These are phyloP conservation scores for Dendryphion nanum DNA, from an alignment of 2,329 filamentous ascomycete genomes.

Conservation along the genomic window DNA sequence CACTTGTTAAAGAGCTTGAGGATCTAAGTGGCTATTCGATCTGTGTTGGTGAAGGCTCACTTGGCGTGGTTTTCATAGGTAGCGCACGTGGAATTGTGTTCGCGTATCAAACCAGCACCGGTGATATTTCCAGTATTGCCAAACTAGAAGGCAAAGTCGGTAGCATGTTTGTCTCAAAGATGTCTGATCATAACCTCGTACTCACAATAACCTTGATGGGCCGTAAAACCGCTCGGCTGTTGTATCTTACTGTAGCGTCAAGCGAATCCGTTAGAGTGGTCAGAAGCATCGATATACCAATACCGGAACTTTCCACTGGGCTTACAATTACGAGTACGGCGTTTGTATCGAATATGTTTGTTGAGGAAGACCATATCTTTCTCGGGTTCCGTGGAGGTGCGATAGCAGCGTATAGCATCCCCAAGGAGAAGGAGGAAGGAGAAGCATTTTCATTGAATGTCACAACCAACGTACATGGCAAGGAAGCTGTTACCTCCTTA, in stretches of 20 bases:
- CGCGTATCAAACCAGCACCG: constrained; percentile 25
- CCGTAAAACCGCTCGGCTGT: constrained; percentile 29
- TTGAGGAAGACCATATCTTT: constrained; percentile 35
- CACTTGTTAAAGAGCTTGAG: constrained; percentile 29
- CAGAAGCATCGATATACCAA: constrained; percentile 9
- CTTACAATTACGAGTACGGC: constrained; percentile 55
- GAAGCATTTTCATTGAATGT: constrained; percentile 13
- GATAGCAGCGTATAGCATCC: constrained; percentile 48
- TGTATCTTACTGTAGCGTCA: constrained; percentile 16
- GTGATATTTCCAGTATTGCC: constrained; percentile 22
- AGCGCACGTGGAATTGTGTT: constrained; percentile 46
- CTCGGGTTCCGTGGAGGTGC: constrained; percentile 58
- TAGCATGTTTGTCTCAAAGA: constrained; percentile 33
- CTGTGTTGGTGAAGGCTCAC: constrained; percentile 36
- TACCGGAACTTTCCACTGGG: constrained; percentile 36
- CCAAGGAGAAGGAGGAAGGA: not conserved
- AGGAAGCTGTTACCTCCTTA: constrained; percentile 70
- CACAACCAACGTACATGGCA: constrained; percentile 43
- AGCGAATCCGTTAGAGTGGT: constrained; percentile 2
- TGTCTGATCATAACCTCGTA: constrained; percentile 13
- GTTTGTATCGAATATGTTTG: constrained; percentile 19
- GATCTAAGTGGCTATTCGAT: constrained; percentile 51
- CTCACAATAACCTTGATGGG: constrained; percentile 42
- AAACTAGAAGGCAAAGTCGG: constrained; percentile 40
- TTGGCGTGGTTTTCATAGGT: constrained; percentile 45